Conservation (phyloP, 164 flowering plant species). For the Hamamelis virginiana region DNA sequence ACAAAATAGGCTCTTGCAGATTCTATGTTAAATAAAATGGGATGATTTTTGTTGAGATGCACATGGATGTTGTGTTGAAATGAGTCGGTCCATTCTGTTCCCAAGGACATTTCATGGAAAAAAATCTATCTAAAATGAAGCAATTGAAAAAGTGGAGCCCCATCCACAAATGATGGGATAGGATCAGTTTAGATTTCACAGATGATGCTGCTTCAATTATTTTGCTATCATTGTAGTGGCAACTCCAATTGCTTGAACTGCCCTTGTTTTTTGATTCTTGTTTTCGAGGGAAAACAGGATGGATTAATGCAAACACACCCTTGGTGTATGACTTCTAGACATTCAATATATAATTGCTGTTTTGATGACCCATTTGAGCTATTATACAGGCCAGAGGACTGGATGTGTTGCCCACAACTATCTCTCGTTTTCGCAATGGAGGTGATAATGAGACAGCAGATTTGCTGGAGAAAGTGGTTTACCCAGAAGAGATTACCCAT, state of each 20-base stretch:
- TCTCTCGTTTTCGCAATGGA: slow-evolving; percentile 82
- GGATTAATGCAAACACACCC: neutral
- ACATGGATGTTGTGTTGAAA: too few species aligned
- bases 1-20: too few species aligned
- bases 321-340: neutral
- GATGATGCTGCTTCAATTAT: neutral
- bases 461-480: slow-evolving; percentile 74
- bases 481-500: slow-evolving; percentile 92
- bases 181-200: neutral
- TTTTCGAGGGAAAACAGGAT: neutral
- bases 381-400: slow-evolving; percentile 78
- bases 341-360: neutral
- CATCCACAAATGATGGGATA: neutral
- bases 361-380: neutral
- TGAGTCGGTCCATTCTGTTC: too few species aligned
- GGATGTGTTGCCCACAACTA: slow-evolving; percentile 90
- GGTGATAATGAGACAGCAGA: slow-evolving; percentile 80
- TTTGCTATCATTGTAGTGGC: neutral
- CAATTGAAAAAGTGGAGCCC: neutral
- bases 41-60: too few species aligned
- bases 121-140: neutral
- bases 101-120: neutral
- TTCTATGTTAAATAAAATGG: too few species aligned
- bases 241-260: neutral
- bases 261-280: neutral